Conservation (phyloP, 2,329 filamentous ascomycete species). For the Ophiocordyceps camponoti-floridani region DNA sequence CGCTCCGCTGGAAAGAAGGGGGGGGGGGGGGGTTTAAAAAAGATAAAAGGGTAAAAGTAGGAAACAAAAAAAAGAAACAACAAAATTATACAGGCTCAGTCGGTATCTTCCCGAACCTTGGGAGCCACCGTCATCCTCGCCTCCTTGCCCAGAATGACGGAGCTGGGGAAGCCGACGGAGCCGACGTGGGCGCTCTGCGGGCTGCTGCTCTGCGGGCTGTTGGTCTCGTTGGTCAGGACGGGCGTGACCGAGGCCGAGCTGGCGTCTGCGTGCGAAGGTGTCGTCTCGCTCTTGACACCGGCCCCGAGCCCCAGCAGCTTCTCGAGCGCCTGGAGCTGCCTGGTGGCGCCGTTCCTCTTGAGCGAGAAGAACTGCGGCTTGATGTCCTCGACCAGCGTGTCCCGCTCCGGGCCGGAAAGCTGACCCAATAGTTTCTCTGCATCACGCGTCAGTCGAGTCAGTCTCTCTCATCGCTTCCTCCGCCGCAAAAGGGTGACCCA, state of each 20-base stretch:
- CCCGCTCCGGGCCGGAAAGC: conserved; percentile 40
- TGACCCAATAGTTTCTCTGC: conserved; percentile 62
- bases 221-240: conserved; percentile 47
- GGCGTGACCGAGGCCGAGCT: conserved; percentile 44
- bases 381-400: conserved; percentile 43
- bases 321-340: conserved; percentile 31
- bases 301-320: conserved; percentile 11
- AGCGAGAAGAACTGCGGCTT: conserved; percentile 40
- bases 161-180: conserved; percentile 21
- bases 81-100: neutral
- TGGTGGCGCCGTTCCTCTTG: conserved; percentile 46
- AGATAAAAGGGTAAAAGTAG: neutral
- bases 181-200: conserved; percentile 45
- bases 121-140: conserved; percentile 4
- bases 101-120: conserved; percentile 9
- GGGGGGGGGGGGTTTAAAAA: neutral
- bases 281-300: conserved; percentile 11
- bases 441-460: neutral
- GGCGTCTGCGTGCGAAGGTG: conserved; percentile 23
- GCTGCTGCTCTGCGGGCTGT: conserved; percentile 49
- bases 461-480: too few species aligned
- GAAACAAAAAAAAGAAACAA: neutral
- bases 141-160: conserved; percentile 11
- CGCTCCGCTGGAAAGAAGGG: too few species aligned
- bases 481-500: conserved; percentile 32